Evolutionary conservation across 2,329 filamentous ascomycete species (phyloP).

Genomic region (Clarireedia sp.): DNA sequence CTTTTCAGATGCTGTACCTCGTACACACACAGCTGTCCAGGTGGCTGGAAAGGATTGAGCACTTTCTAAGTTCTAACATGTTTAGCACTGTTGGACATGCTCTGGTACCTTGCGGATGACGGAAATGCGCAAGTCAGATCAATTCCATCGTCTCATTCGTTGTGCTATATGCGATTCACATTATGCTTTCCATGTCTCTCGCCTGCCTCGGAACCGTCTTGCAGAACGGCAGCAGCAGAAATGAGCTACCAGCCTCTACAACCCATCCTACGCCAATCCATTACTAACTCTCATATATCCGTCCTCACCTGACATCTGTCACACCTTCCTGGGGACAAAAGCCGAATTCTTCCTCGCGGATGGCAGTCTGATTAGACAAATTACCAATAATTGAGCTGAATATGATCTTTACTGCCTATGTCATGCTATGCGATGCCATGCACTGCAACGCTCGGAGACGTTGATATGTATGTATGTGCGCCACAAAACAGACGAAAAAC

Average conservation of each 20-base stretch:
- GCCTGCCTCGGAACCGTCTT: neutral
- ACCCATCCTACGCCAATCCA: neutral
- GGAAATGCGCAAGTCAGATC: neutral
- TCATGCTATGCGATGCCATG: neutral
- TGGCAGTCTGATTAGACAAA: neutral
- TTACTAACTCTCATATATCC: neutral
- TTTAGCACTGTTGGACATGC: neutral
- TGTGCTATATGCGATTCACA: neutral
- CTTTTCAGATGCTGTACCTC: neutral
- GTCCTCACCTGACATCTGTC: conserved; percentile 2
- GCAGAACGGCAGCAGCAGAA: neutral
- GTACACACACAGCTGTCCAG: neutral
- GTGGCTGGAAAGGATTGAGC: neutral
- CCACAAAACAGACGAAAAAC: conserved; percentile 1
- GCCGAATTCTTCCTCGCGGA: conserved; percentile 1
- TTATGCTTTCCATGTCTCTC: neutral
- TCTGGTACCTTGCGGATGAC: conserved; percentile 2
- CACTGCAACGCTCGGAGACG: conserved; percentile 16
- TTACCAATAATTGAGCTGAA: neutral
- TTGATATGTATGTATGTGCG: conserved; percentile 12
- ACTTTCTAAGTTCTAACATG: neutral
- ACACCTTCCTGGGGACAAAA: neutral
- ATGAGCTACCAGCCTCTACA: neutral
- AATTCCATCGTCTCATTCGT: neutral
- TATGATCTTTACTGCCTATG: neutral